These are phyloP conservation scores for Bipolaris zeicola DNA, from an alignment of 2,329 filamentous ascomycete species.

Conservation along the genomic window DNA sequence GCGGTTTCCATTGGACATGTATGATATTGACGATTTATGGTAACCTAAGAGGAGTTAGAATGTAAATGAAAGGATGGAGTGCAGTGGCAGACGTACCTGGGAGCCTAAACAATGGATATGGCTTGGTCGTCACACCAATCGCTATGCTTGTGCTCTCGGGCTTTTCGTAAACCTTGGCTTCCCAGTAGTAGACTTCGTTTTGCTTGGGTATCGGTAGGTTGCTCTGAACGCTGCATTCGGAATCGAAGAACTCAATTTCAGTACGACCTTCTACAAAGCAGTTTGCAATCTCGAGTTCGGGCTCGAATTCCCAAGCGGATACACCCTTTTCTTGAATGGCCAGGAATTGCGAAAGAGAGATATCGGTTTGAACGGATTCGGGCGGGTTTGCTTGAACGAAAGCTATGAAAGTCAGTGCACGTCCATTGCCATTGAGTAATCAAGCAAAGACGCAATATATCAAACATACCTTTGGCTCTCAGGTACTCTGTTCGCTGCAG, in stretches of 20 bases:
- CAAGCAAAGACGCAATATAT: no score
- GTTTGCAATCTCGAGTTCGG: slow-evolving; percentile 97
- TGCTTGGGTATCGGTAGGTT: slow-evolving; percentile 97
- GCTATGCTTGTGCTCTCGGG: slow-evolving; percentile 85
- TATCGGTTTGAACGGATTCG: slow-evolving; percentile 94
- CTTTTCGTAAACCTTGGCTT: slow-evolving; percentile 98
- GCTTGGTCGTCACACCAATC: slow-evolving; percentile 95
- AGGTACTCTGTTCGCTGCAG: slow-evolving; percentile 87
- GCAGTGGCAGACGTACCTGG: slow-evolving; percentile 68
- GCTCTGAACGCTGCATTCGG: slow-evolving; percentile 95
- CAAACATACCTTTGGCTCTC: slow-evolving; percentile 81
- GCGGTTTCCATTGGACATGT: slow-evolving; percentile 83
- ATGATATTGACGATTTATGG: slow-evolving; percentile 91
- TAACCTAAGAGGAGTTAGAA: slow-evolving; percentile 64
- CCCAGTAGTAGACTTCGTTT: slow-evolving; percentile 99
- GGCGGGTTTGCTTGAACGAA: slow-evolving; percentile 94
- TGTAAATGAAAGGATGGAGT: neutral
- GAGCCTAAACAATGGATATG: slow-evolving; percentile 91
- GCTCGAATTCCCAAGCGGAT: slow-evolving; percentile 99
- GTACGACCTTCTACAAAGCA: slow-evolving; percentile 97
- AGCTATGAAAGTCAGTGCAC: slow-evolving; percentile 59
- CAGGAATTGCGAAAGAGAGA: slow-evolving; percentile 94
- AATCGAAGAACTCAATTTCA: slow-evolving; percentile 98
- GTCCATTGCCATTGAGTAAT: neutral
- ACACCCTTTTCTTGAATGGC: slow-evolving; percentile 99